Evolutionary conservation across 2,329 filamentous ascomycete genomes (phyloP).

Genomic region (Aspergillus flavus): DNA sequence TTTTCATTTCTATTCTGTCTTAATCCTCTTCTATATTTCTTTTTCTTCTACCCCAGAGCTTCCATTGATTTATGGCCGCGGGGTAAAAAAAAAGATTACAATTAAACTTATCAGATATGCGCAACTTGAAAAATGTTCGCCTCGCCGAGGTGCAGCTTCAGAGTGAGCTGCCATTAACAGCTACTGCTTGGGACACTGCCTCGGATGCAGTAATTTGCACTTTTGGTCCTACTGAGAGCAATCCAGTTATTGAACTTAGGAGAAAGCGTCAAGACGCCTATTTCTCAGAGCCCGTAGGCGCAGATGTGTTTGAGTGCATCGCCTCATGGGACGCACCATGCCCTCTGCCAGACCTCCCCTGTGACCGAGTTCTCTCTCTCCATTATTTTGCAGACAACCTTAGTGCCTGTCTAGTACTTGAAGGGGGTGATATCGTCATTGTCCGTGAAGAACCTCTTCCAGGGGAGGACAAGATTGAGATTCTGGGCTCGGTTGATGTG

Average conservation of each 20-base stretch:
- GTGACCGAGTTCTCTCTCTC: slow-evolving; percentile 75
- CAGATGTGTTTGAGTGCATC: slow-evolving; percentile 55
- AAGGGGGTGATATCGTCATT: slow-evolving; percentile 86
- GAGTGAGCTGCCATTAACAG: slow-evolving; percentile 66
- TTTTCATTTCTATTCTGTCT: slow-evolving; percentile 6
- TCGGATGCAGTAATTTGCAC: slow-evolving; percentile 78
- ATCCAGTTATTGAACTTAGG: slow-evolving; percentile 73
- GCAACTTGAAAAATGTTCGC: slow-evolving; percentile 80
- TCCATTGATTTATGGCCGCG: slow-evolving; percentile 37
- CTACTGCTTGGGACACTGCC: slow-evolving; percentile 82
- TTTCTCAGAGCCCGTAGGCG: slow-evolving; percentile 44
- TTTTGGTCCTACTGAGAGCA: slow-evolving; percentile 74
- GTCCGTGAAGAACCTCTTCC: slow-evolving; percentile 71
- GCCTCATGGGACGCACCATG: slow-evolving; percentile 88
- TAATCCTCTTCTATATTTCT: slow-evolving; percentile 1
- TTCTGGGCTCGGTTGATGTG: slow-evolving; percentile 89
- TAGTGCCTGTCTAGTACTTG: slow-evolving; percentile 79
- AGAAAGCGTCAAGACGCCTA: slow-evolving; percentile 45
- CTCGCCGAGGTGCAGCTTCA: slow-evolving; percentile 67
- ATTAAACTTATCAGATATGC: slow-evolving; percentile 59
- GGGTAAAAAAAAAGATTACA: slow-evolving; percentile 37
- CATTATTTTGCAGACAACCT: slow-evolving; percentile 83
- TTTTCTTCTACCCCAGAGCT: slow-evolving; percentile 9
- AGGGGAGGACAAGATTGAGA: slow-evolving; percentile 82
- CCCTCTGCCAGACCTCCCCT: slow-evolving; percentile 72